A percentile compares a stretch with the other conserved stretches of the same genome.
Evolutionary conservation across 2,329 filamentous ascomycete species (phyloP).

Genomic region (Arthroderma sp.): DNA sequence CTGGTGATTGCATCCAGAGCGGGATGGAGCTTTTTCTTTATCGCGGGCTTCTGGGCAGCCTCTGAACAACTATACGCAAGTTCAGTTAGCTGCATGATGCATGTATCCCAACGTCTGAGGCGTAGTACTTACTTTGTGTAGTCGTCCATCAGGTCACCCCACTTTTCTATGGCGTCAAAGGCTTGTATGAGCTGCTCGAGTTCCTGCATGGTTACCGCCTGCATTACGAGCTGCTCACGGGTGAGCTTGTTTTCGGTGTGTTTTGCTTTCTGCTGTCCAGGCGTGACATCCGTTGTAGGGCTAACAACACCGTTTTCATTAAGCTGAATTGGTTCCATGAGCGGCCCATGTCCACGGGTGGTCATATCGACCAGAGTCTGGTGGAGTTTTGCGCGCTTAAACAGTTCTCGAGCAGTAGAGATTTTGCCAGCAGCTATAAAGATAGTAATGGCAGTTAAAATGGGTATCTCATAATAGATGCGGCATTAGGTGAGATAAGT

Average conservation of each 20-base stretch:
- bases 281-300: not conserved
- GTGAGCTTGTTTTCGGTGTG: conserved; percentile 12
- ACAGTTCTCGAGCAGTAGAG: conserved; percentile 44
- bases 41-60: conserved; percentile 34
- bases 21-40: conserved; percentile 44
- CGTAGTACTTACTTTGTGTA: conserved; percentile 28
- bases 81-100: not conserved
- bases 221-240: conserved; percentile 21
- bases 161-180: conserved; percentile 56
- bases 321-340: not conserved
- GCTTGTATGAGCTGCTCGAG: conserved; percentile 55
- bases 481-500: not conserved
- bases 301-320: conserved; percentile 17
- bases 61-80: conserved; percentile 13
- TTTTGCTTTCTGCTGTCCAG: conserved; percentile 14
- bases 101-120: not conserved
- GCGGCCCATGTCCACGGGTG: conserved; percentile 13
- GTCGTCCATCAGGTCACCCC: conserved; percentile 44
- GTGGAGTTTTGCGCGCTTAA: conserved; percentile 39
- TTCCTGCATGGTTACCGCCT: conserved; percentile 47
- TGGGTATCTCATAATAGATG: not conserved
- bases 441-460: conserved; percentile 13
- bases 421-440: conserved; percentile 32
- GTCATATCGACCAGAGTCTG: conserved; percentile 34
- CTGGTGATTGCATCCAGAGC: conserved; percentile 45